These are phyloP conservation scores for Aspergillus texensis DNA, from an alignment of 2,329 filamentous ascomycete species.

Conservation along the genomic window DNA sequence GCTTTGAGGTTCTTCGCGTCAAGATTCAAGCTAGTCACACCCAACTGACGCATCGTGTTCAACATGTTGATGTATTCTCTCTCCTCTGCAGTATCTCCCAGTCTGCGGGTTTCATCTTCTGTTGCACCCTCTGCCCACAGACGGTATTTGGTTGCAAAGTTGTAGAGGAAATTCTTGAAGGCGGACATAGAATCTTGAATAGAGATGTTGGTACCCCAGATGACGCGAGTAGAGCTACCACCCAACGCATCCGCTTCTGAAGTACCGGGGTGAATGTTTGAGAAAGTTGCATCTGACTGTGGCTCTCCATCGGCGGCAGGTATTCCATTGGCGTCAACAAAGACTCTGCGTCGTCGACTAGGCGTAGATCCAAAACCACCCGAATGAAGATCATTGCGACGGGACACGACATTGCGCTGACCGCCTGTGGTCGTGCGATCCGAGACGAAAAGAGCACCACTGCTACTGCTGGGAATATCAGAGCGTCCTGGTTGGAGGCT, in stretches of 20 bases:
- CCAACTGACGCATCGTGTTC: slow-evolving; percentile 87
- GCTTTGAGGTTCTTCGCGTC: slow-evolving; percentile 87
- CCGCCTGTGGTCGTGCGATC: slow-evolving; percentile 55
- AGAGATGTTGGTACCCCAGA: slow-evolving; percentile 98
- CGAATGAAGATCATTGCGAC: slow-evolving; percentile 85
- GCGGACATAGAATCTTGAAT: slow-evolving; percentile 83
- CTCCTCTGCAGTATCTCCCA: slow-evolving; percentile 70
- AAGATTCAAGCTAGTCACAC: slow-evolving; percentile 80
- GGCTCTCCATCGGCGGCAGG: slow-evolving; percentile 54
- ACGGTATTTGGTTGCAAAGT: slow-evolving; percentile 91
- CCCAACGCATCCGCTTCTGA: slow-evolving; percentile 89
- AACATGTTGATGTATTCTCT: slow-evolving; percentile 84
- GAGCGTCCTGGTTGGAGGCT: slow-evolving; percentile 62
- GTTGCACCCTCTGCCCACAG: slow-evolving; percentile 86
- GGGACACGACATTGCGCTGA: slow-evolving; percentile 55
- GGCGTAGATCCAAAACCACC: slow-evolving; percentile 64
- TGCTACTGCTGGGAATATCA: slow-evolving; percentile 79
- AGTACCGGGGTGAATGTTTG: slow-evolving; percentile 75
- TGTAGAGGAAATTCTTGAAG: slow-evolving; percentile 90
- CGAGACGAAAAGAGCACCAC: slow-evolving; percentile 76
- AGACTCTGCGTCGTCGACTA: slow-evolving; percentile 59
- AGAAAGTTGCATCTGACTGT: slow-evolving; percentile 66
- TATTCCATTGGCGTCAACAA: slow-evolving; percentile 66
- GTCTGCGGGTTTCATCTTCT: slow-evolving; percentile 69
- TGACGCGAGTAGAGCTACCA: slow-evolving; percentile 77